Percentiles rank a stretch among this genome's conserved stretches.
Evolutionary conservation across 2,329 filamentous ascomycete species (phyloP).

Genomic region (Botryotinia convoluta): DNA sequence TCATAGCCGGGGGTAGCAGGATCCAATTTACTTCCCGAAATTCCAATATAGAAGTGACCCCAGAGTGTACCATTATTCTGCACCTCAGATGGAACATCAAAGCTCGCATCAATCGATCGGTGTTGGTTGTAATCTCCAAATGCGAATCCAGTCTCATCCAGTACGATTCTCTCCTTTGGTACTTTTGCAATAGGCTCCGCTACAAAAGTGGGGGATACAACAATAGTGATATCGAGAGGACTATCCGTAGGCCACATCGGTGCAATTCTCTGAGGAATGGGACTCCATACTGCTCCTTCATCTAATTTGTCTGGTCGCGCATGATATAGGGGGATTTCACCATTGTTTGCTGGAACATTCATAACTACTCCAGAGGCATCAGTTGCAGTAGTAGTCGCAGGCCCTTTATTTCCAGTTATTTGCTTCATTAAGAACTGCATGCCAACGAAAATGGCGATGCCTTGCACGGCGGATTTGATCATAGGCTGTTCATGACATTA

Average conservation of each 20-base stretch:
- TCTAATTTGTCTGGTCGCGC: constrained; percentile 60
- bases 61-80: constrained; percentile 92
- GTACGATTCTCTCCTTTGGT: constrained; percentile 66
- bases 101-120: constrained; percentile 71
- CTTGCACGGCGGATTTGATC: constrained; percentile 46
- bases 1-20: constrained; percentile 72
- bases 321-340: constrained; percentile 61
- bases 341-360: constrained; percentile 53
- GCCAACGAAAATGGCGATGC: constrained; percentile 53
- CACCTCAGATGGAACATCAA: constrained; percentile 73
- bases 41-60: constrained; percentile 87
- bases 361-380: constrained; percentile 54
- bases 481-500: constrained; percentile 30
- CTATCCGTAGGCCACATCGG: constrained; percentile 86
- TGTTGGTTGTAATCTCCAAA: constrained; percentile 77
- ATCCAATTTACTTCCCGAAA: constrained; percentile 73
- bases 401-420: constrained; percentile 49
- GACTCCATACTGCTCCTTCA: constrained; percentile 61
- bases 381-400: constrained; percentile 43
- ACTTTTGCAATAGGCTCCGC: constrained; percentile 65
- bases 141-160: constrained; percentile 77
- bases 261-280: constrained; percentile 67
- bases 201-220: constrained; percentile 72
- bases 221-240: constrained; percentile 78
- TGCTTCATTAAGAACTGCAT: constrained; percentile 58